Conservation (phyloP, 805 yeast species). For the Metschnikowia proteae region DNA sequence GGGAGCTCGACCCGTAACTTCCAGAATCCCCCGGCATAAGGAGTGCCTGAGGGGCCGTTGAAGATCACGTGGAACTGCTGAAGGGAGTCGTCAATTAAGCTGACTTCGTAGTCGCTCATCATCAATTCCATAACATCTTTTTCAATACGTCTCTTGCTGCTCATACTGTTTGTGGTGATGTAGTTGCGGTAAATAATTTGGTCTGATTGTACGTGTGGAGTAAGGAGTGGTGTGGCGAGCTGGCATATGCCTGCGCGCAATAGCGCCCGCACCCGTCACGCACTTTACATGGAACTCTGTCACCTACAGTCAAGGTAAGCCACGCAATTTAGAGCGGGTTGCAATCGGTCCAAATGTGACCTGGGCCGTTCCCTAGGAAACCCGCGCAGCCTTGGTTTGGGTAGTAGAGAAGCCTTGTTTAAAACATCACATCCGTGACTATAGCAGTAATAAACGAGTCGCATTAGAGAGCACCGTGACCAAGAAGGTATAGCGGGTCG, state of each 20-base stretch:
- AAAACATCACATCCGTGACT: too few relatives aligned
- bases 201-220: constrained; percentile 5
- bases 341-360: background rate
- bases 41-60: constrained; percentile 76
- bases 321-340: background rate
- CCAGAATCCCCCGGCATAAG: constrained; percentile 90
- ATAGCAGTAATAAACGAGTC: too few relatives aligned
- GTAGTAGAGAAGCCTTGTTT: too few relatives aligned
- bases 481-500: too few relatives aligned
- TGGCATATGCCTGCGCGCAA: constrained; percentile 2
- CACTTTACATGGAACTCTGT: background rate
- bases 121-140: constrained; percentile 95
- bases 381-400: too few relatives aligned
- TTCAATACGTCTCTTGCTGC: constrained; percentile 68
- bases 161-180: constrained; percentile 10
- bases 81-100: constrained; percentile 66
- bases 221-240: background rate
- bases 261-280: constrained; percentile 3
- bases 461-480: too few relatives aligned
- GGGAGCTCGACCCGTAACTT: constrained; percentile 89
- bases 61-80: constrained; percentile 86
- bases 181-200: background rate
- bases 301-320: background rate
- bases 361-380: background rate
- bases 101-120: constrained; percentile 91